phyloP scores from a whole-genome alignment of 2,329 filamentous ascomycete genomes.

The Clarireedia homoeocarpa region DNA sequence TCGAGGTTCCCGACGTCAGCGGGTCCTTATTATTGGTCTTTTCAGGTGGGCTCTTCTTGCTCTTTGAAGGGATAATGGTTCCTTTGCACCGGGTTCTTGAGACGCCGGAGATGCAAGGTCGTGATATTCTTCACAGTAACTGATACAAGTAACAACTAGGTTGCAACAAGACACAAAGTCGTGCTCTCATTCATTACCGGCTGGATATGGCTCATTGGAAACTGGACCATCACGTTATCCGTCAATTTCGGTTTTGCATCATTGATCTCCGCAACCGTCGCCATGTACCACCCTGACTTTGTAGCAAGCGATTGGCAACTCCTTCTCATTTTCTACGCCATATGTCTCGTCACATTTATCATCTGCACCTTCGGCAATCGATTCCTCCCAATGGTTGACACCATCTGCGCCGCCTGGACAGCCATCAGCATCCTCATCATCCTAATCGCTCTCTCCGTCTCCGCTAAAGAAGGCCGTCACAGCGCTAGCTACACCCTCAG shows the following conservation, averaged over 20 bases:
- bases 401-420: constrained; percentile 47
- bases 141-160: constrained; percentile 16
- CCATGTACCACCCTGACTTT: constrained; percentile 47
- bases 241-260: constrained; percentile 66
- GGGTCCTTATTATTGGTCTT: constrained; percentile 73
- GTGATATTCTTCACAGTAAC: background rate
- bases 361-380: constrained; percentile 61
- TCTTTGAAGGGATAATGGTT: background rate
- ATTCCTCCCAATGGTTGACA: constrained; percentile 57
- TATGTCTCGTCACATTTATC: constrained; percentile 56
- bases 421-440: constrained; percentile 48
- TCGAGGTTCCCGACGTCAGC: constrained; percentile 70
- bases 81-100: background rate
- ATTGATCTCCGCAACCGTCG: constrained; percentile 42
- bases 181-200: constrained; percentile 64
- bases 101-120: background rate
- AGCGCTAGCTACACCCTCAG: constrained; percentile 43
- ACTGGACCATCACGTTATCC: constrained; percentile 76
- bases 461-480: constrained; percentile 46
- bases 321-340: constrained; percentile 61
- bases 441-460: constrained; percentile 46
- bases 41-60: constrained; percentile 42
- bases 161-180: constrained; percentile 52
- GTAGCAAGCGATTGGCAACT: constrained; percentile 53
- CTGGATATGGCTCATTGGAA: constrained; percentile 71